Evolutionary conservation across 2,329 filamentous ascomycete species (phyloP), one percentile per base, ranked within the genome.

Genomic region (Ophiocordyceps camponoti-rufipedis): DNA sequence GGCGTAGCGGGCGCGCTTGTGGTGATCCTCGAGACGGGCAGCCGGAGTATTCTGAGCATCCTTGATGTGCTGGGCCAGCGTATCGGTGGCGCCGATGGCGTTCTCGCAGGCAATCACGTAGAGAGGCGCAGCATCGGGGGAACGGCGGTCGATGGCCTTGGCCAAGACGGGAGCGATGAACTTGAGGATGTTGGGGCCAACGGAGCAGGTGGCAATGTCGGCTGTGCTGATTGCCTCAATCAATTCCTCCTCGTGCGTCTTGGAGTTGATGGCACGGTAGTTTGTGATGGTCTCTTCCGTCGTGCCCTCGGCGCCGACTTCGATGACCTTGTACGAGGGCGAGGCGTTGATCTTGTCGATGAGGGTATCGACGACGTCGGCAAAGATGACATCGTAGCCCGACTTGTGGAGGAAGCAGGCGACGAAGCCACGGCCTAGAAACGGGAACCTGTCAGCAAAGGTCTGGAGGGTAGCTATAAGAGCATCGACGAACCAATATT

Each of bases 51-150:
- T 81, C 55, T 75, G 69, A 55, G 80, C 71, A 51, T 79, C 69
- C 62, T 81, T 82, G 70, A 94, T 94, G 70, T 82, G 79, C 39
- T 74, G 75, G 52, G 82, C 85, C 44, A 95, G 81, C 38, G 83
- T 85, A 60, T 91, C 85, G 44, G 91, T 96, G 56, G 87, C 91
- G 52, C 85, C 85, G 60, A 96, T 95, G 61, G 86, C 86, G 65
- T 98, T 98, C 71, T 98, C 91, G 66, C 91, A 98, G 47, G 91
- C 91, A 66, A 98, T 94, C 59, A 98, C 85, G 19, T 88, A 80
- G 40, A 96, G 66, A 8, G 89, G 88, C 50, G 74, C 74, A 46
- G 62, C 59, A 41, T 72, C 67, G 13, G 64, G 58, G n/a, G 78
- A 72, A 51, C 91, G 82, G 52, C 74, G 73, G 60, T 89, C 81